Base-by-base conservation (phyloP, 2,329 filamentous ascomycete species). In the Hymenoscyphus fraxineus region DNA sequence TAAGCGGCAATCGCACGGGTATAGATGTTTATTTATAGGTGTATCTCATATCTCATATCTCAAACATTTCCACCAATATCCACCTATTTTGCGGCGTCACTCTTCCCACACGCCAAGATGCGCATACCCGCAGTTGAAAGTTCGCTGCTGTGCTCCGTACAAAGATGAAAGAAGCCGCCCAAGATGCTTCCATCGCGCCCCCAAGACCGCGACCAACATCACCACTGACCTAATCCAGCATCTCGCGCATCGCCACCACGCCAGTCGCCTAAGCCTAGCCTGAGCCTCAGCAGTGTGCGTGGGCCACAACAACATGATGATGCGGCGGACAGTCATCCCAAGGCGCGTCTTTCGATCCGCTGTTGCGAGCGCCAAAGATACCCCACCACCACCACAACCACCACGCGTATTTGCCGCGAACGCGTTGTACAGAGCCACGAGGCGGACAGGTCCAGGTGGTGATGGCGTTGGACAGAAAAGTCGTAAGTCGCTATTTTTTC, bases 341-440 rank as follows among this genome's bases (percentile, higher is more conserved):
- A 59, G 40, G 61, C 57, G 61, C 54, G 51, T 58, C 35, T 19
- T n/a, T 27, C 61, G 38, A 54, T 35, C 61, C 22, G n/a, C 44
- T 13, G 44, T 51, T 5, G 35, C 35, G 35, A 35, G 35, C 35
- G 35, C 35, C 6, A 35, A 35, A 35, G 35, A 35, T 35, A 6
- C 35, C 35, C 44, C 60, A 16, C 19, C 31, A 16, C 19, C 31
- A 40, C 35, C 61, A 19, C 41, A 22, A 58, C n/a, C 19, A 13
- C 60, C 39, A 51, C 61, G 39, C 61, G 61, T 62, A 16, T 16
- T 58, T 13, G 61, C 38, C 47, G 55, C 41, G 16, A n/a, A 51
- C 31, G 59, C 59, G 40, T 47, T 60, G 44, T 60, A 60, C 59
- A 60, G 22, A 60, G 59, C 59, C 16, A 47, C 59, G 40, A 60